Conservation (phyloP, 2,329 filamentous ascomycete genomes). For the Talaromyces sp. region DNA sequence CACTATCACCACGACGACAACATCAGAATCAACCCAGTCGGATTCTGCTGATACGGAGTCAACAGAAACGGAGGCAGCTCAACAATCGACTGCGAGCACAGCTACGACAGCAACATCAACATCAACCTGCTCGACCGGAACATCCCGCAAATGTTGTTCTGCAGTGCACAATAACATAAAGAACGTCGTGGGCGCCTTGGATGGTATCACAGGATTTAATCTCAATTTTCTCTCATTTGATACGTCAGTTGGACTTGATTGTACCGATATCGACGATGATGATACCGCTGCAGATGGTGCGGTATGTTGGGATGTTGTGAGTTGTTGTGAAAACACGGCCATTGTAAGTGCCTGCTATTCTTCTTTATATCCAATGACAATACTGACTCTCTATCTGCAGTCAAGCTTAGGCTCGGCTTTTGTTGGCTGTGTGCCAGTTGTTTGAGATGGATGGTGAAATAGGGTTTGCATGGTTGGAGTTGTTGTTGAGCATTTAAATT, state of each 20-base stretch:
- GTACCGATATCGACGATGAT: slow-evolving; percentile 2
- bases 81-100: background rate
- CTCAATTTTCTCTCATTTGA: background rate
- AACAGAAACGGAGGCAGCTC: background rate
- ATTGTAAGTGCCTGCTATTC: slow-evolving; percentile 4
- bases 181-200: background rate
- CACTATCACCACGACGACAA: background rate
- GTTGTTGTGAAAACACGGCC: slow-evolving; percentile 13
- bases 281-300: background rate
- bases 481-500: background rate
- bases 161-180: slow-evolving; percentile 7
- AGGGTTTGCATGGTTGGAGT: slow-evolving; percentile 13
- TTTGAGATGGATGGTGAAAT: background rate
- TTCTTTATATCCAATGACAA: background rate
- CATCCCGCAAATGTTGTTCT: slow-evolving; percentile 14
- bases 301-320: slow-evolving; percentile 9
- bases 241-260: slow-evolving; percentile 3
- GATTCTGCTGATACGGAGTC: background rate
- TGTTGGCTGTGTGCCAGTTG: slow-evolving; percentile 9
- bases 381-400: background rate
- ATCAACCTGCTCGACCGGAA: slow-evolving; percentile 1
- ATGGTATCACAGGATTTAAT: slow-evolving; percentile 4
- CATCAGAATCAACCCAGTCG: background rate
- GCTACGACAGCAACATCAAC: background rate
- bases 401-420: background rate